Conservation (phyloP, 305 asterid species). For the Andrographis paniculata region DNA sequence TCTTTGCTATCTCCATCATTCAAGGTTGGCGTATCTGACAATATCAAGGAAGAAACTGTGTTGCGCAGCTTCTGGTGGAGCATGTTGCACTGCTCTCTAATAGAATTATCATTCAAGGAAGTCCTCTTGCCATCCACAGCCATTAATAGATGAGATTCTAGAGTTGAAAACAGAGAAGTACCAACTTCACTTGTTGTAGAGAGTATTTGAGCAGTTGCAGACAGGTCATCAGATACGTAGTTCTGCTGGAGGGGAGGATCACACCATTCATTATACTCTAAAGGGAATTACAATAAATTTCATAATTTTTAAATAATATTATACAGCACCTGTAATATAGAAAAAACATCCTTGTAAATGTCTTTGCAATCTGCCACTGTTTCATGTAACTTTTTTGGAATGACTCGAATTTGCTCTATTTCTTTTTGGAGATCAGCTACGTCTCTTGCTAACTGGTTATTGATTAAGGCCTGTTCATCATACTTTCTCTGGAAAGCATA, state of each 20-base stretch:
- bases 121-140: slow-evolving; percentile 31
- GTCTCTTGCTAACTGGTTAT: slow-evolving; percentile 43
- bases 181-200: slow-evolving; percentile 63
- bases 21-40: slow-evolving; percentile 28
- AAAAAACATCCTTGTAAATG: slow-evolving; percentile 42
- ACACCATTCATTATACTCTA: slow-evolving; percentile 9
- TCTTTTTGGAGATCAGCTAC: slow-evolving; percentile 56
- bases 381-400: slow-evolving; percentile 49
- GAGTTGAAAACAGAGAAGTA: slow-evolving; percentile 45
- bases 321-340: slow-evolving; percentile 50
- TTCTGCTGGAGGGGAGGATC: slow-evolving; percentile 33
- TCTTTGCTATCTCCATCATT: slow-evolving; percentile 24
- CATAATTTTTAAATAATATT: not conserved
- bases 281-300: not conserved
- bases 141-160: slow-evolving; percentile 54
- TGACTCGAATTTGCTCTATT: slow-evolving; percentile 32
- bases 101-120: slow-evolving; percentile 22
- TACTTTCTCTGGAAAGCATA: slow-evolving; percentile 44
- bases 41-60: slow-evolving; percentile 41
- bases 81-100: slow-evolving; percentile 42
- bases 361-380: slow-evolving; percentile 56
- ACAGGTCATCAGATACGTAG: slow-evolving; percentile 46
- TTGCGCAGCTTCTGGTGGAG: slow-evolving; percentile 53
- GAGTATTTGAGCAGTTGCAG: slow-evolving; percentile 46
- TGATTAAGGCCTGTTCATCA: slow-evolving; percentile 42